phyloP scores from a whole-genome alignment of 2,329 filamentous ascomycete species.

The Cladophialophora carrionii region DNA sequence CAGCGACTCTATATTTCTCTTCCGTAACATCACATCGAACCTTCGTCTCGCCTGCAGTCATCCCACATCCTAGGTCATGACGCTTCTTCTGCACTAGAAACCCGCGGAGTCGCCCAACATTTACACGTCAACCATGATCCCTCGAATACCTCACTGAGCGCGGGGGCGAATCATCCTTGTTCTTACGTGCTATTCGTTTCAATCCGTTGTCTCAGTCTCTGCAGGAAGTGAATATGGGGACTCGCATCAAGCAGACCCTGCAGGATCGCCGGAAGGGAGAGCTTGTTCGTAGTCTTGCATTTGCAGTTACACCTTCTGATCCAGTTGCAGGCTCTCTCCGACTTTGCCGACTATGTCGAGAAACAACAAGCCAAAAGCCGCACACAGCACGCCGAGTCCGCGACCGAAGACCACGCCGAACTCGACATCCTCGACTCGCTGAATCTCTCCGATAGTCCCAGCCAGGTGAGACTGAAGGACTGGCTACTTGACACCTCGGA shows the following conservation, averaged over 20 bases:
- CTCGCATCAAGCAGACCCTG: constrained; percentile 62
- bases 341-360: constrained; percentile 97
- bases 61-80: constrained; percentile 13
- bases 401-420: constrained; percentile 75
- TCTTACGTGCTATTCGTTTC: constrained; percentile 12
- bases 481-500: constrained; percentile 66
- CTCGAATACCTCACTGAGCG: constrained; percentile 49
- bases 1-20: constrained; percentile 1
- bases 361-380: constrained; percentile 72
- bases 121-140: constrained; percentile 44
- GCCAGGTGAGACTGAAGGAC: constrained; percentile 71
- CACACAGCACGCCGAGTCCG: constrained; percentile 45
- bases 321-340: constrained; percentile 71
- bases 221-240: constrained; percentile 52
- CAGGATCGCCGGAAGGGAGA: constrained; percentile 87
- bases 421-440: constrained; percentile 85
- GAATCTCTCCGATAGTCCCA: constrained; percentile 70
- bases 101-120: neutral
- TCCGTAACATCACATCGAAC: neutral
- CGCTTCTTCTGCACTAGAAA: constrained; percentile 20
- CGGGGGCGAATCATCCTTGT: constrained; percentile 42
- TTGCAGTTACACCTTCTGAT: constrained; percentile 19
- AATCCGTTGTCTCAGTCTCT: constrained; percentile 1
- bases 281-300: constrained; percentile 60
- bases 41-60: neutral